A percentile compares a stretch with the other conserved stretches of the same genome.
phyloP scores from a whole-genome alignment of 352 stramenopile genomes.

The Pythium diclinum region DNA sequence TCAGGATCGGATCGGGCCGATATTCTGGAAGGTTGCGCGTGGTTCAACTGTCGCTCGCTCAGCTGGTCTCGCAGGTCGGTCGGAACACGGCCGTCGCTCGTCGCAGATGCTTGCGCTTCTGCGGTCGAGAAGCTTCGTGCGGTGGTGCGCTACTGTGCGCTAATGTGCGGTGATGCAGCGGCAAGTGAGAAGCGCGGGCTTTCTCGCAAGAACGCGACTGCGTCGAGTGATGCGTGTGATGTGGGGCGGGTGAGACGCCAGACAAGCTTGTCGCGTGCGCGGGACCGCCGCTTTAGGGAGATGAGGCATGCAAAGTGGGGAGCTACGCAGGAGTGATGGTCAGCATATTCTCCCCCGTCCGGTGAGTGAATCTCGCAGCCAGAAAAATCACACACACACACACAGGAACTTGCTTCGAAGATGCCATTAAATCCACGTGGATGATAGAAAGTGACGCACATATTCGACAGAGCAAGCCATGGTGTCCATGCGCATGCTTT shows the following conservation, averaged over 20 bases:
- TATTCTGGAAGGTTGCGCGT: background rate
- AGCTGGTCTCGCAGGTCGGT: background rate
- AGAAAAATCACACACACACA: background rate
- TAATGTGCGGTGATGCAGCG: too few relatives aligned
- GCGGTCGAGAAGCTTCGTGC: background rate
- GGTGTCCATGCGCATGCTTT: background rate
- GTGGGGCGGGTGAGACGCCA: background rate
- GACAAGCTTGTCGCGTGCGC: slow-evolving; percentile 7
- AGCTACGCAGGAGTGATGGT: slow-evolving; percentile 18
- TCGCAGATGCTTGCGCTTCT: background rate
- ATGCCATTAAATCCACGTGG: background rate
- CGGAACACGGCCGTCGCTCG: background rate
- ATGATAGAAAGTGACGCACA: background rate
- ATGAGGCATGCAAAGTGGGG: slow-evolving; percentile 12
- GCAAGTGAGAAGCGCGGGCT: background rate
- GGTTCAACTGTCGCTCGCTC: slow-evolving; percentile 2
- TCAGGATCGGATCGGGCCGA: background rate
- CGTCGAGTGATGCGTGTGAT: background rate
- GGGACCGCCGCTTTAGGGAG: background rate
- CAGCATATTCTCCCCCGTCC: slow-evolving; percentile 3
- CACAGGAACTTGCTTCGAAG: background rate
- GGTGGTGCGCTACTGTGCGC: too few relatives aligned
- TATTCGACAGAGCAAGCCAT: background rate
- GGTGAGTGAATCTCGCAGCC: slow-evolving; percentile 18
- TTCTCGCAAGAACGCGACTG: background rate